These are phyloP conservation scores for Russula earlei DNA, from an alignment of 768 basidiomycete genomes.

Conservation along the genomic window DNA sequence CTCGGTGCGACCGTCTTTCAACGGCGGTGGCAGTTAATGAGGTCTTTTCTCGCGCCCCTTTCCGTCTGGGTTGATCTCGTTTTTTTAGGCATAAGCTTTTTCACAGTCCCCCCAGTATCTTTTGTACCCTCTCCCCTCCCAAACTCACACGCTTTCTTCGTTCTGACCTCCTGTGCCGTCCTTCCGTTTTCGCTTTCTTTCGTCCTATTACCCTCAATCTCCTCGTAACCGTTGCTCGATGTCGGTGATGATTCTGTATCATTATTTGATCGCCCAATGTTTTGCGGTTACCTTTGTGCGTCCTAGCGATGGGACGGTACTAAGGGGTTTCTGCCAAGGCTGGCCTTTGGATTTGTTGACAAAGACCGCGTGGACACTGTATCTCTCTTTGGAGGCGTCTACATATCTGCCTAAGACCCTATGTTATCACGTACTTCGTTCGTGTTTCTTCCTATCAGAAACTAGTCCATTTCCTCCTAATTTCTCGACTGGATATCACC, in stretches of 20 bases:
- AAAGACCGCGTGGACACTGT: constrained; percentile 19
- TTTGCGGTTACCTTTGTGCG: constrained; percentile 15
- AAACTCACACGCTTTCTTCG: not conserved
- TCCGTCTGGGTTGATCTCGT: not conserved
- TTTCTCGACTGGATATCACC: constrained; percentile 14
- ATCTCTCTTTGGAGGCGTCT: constrained; percentile 17
- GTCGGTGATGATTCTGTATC: constrained; percentile 18
- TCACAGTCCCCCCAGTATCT: not conserved
- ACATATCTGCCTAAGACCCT: constrained; percentile 2
- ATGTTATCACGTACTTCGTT: constrained; percentile 16
- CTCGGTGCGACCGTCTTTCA: constrained; percentile 16
- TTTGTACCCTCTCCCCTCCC: not conserved
- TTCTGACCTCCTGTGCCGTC: not conserved
- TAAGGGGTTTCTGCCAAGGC: constrained; percentile 8
- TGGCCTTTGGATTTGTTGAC: constrained; percentile 12
- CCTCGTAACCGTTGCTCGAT: constrained; percentile 9
- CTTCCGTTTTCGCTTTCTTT: not conserved
- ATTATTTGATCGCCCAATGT: constrained; percentile 17
- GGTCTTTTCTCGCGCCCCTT: not conserved
- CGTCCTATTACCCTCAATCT: constrained; percentile 2
- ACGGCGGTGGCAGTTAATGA: constrained; percentile 9
- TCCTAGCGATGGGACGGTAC: constrained; percentile 1
- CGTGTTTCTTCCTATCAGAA: constrained; percentile 4
- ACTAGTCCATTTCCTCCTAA: constrained; percentile 14
- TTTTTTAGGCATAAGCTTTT: not conserved